phyloP scores from a whole-genome alignment of 1,284 basidiomycete genomes.

The Pholiota adiposa region DNA sequence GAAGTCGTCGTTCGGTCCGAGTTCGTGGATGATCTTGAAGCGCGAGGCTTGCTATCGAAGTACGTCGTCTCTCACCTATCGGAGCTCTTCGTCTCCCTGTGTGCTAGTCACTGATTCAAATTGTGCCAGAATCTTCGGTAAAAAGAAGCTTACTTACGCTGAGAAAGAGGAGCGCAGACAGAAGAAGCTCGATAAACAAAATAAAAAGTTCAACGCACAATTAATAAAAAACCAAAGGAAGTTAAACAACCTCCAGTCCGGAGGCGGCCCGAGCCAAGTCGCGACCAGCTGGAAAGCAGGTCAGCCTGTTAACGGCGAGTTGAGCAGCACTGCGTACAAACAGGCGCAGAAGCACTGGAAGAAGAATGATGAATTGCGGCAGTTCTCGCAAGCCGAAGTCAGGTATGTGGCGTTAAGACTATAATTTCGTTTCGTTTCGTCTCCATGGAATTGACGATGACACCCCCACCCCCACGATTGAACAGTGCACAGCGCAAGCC shows the following conservation, averaged over 20 bases:
- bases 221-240: neutral
- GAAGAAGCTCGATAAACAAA: neutral
- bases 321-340: neutral
- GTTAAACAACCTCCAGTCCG: neutral
- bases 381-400: slow-evolving; percentile 2
- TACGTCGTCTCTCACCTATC: neutral
- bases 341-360: neutral
- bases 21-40: neutral
- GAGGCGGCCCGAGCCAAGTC: neutral
- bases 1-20: neutral
- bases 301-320: neutral
- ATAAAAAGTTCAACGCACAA: neutral
- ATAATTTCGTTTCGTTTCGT: no score
- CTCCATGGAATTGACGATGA: no score
- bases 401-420: neutral
- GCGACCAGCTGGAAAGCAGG: neutral
- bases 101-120: no score
- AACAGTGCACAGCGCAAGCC: neutral
- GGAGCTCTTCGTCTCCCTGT: neutral
- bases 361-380: neutral
- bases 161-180: neutral
- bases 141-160: neutral
- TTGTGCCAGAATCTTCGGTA: neutral
- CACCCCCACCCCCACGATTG: neutral
- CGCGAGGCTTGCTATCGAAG: neutral